Evolutionary conservation across 208 protist species (phyloP).

Genomic region (Acanthamoeba castellanii): DNA sequence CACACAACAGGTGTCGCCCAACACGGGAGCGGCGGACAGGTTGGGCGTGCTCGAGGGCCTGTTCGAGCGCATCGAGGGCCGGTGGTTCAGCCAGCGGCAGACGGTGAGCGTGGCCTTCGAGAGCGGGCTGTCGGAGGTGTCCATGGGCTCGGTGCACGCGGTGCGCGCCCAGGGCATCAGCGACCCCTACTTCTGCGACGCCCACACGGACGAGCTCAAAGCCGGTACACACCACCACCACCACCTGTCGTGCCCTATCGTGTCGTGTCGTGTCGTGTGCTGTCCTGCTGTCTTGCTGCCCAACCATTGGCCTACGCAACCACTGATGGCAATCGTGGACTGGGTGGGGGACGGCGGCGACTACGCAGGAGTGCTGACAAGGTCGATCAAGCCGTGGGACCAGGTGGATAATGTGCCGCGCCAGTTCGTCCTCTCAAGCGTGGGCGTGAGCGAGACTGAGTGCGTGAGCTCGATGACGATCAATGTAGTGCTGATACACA

Average conservation of each 20-base stretch:
- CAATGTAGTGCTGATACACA: not conserved
- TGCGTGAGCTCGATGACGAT: not conserved
- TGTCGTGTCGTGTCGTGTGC: too few relatives aligned
- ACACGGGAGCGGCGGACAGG: constrained; percentile 13
- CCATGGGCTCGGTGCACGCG: constrained; percentile 38
- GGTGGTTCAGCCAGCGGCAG: constrained; percentile 71
- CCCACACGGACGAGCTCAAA: constrained; percentile 44
- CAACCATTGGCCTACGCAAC: too few relatives aligned
- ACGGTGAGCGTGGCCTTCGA: constrained; percentile 15
- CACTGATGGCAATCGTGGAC: too few relatives aligned
- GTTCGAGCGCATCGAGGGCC: constrained; percentile 46
- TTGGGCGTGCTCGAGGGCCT: constrained; percentile 7
- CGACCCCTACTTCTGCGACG: constrained; percentile 42
- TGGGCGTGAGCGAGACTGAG: not conserved
- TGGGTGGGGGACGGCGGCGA: too few relatives aligned
- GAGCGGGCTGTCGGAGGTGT: not conserved
- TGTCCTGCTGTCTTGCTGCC: too few relatives aligned
- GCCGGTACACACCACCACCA: not conserved
- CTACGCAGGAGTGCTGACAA: not conserved
- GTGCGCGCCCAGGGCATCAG: constrained; percentile 9
- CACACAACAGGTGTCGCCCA: constrained; percentile 59
- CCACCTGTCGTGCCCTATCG: too few relatives aligned
- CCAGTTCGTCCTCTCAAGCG: not conserved
- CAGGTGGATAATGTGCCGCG: not conserved
- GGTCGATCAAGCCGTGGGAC: not conserved